phyloP scores from a whole-genome alignment of 768 basidiomycete genomes.

The Lactarius tabidus region DNA sequence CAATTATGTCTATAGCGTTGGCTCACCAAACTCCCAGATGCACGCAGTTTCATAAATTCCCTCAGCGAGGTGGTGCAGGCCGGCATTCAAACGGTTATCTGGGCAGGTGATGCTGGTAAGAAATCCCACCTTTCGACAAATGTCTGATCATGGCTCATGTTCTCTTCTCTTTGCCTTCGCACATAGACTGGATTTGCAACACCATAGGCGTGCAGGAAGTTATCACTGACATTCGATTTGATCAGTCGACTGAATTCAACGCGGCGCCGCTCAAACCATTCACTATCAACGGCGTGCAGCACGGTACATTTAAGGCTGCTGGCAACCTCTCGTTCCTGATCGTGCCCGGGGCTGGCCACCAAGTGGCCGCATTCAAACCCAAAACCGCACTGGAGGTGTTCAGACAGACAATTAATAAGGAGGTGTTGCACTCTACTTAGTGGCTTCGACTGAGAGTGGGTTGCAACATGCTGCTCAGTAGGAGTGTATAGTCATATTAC shows the following conservation, averaged over 20 bases:
- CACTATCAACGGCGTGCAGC: slow-evolving; percentile 41
- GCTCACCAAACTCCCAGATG: slow-evolving; percentile 31
- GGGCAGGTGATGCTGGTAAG: slow-evolving; percentile 37
- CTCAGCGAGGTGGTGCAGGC: slow-evolving; percentile 2
- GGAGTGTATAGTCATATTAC: too few species aligned
- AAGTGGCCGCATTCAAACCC: slow-evolving; percentile 21
- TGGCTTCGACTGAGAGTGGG: not conserved
- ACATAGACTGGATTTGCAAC: slow-evolving; percentile 47
- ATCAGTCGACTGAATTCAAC: slow-evolving; percentile 32
- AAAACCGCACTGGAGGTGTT: slow-evolving; percentile 18
- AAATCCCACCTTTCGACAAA: not conserved
- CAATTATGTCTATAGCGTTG: slow-evolving; percentile 26
- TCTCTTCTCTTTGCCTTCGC: slow-evolving; percentile 31
- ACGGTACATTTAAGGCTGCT: slow-evolving; percentile 47
- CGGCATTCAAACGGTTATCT: slow-evolving; percentile 44
- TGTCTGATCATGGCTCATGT: slow-evolving; percentile 32
- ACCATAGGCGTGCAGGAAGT: slow-evolving; percentile 45
- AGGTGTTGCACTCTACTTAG: slow-evolving; percentile 15
- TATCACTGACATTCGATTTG: slow-evolving; percentile 42
- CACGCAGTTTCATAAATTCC: not conserved
- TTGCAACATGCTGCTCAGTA: too few species aligned
- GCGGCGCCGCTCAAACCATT: slow-evolving; percentile 39
- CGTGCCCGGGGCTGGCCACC: slow-evolving; percentile 40
- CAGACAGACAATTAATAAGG: slow-evolving; percentile 16
- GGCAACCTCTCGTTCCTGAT: slow-evolving; percentile 45